A percentile compares a stretch with the other conserved stretches of the same genome.
phyloP scores from a whole-genome alignment of 2,329 filamentous ascomycete species.

The Phialemonium atrogriseum region DNA sequence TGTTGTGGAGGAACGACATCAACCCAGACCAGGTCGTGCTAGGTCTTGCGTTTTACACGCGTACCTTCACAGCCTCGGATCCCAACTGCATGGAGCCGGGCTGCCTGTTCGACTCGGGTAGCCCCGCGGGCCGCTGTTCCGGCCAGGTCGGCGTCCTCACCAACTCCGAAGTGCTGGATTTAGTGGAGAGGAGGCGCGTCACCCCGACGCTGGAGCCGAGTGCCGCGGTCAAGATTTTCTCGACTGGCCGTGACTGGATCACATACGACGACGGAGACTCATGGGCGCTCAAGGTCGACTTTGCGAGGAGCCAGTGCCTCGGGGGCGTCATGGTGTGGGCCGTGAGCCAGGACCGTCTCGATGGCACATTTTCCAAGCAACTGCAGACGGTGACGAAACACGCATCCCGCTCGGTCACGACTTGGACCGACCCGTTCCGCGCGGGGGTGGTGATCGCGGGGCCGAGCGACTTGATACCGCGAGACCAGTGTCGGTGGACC shows the following conservation, averaged over 20 bases:
- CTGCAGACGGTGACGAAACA: not conserved
- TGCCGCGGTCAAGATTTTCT: not conserved
- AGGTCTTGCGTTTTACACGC: constrained; percentile 38
- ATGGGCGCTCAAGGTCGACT: constrained; percentile 9
- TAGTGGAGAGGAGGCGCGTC: not conserved
- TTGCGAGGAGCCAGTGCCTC: constrained; percentile 10
- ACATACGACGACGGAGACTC: constrained; percentile 22
- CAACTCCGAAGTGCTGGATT: not conserved
- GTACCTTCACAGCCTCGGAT: too few relatives aligned
- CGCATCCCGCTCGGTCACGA: not conserved
- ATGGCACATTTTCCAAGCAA: constrained; percentile 1
- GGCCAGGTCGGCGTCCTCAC: not conserved
- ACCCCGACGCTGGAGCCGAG: not conserved
- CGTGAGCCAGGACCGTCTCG: constrained; percentile 4
- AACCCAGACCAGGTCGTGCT: constrained; percentile 30
- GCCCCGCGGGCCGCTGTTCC: too few relatives aligned
- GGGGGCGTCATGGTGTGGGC: constrained; percentile 13
- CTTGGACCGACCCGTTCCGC: too few relatives aligned
- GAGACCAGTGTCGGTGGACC: not conserved
- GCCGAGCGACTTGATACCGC: not conserved
- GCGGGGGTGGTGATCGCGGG: too few relatives aligned
- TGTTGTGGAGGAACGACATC: constrained; percentile 38
- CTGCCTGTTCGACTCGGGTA: too few relatives aligned
- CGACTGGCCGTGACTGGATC: constrained; percentile 20
- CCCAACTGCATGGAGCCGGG: too few relatives aligned